Conservation (phyloP, 768 basidiomycete genomes). For the Sarcodon sp. region DNA sequence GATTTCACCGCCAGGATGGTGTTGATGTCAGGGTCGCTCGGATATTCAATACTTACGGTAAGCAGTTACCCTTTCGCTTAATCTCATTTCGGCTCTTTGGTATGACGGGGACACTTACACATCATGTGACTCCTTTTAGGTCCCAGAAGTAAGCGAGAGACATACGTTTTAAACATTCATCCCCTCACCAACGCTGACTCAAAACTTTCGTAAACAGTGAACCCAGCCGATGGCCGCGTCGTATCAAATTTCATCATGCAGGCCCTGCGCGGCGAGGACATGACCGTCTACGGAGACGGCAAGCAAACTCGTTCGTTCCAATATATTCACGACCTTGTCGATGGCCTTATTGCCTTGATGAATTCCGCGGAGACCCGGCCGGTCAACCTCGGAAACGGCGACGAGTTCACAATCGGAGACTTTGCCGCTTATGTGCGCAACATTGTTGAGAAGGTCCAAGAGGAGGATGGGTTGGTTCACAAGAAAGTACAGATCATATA, state of each 20-base stretch:
- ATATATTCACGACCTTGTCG: conserved; percentile 95
- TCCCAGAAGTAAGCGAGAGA: no score
- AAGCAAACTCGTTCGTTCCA: conserved; percentile 93
- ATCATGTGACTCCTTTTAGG: neutral
- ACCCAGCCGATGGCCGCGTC: conserved; percentile 92
- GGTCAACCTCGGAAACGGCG: conserved; percentile 91
- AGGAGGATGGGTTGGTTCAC: conserved; percentile 42
- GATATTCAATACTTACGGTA: conserved; percentile 94
- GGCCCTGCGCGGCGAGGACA: conserved; percentile 89
- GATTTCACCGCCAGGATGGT: conserved; percentile 87
- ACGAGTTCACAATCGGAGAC: conserved; percentile 92
- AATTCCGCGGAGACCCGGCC: conserved; percentile 89
- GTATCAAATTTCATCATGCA: conserved; percentile 99
- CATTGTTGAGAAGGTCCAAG: conserved; percentile 87
- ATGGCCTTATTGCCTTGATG: conserved; percentile 90
- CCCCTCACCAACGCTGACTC: no score
- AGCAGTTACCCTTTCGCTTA: conserved; percentile 3
- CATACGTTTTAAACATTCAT: no score
- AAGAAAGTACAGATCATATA: conserved; percentile 58
- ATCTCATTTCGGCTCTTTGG: neutral
- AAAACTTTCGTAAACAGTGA: conserved; percentile 41
- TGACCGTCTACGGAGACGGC: conserved; percentile 95
- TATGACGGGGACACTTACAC: no score
- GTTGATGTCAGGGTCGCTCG: conserved; percentile 96
- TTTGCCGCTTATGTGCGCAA: conserved; percentile 90